phyloP scores from a whole-genome alignment of 2,329 filamentous ascomycete genomes.

The Hansfordia pulvinata region DNA sequence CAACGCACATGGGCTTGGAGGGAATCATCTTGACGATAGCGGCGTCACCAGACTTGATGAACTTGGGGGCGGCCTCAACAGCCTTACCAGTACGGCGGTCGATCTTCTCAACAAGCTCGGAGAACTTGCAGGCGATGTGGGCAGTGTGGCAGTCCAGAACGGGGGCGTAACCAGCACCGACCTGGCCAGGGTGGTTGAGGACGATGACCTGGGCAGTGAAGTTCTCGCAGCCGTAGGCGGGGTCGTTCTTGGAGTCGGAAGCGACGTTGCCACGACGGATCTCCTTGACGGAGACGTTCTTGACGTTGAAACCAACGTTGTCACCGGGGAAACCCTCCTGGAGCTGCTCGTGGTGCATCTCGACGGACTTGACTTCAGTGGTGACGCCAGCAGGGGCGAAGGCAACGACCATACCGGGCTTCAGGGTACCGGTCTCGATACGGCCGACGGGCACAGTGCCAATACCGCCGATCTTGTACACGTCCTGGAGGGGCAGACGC shows the following conservation, averaged over 20 bases:
- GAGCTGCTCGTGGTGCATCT: constrained; percentile 99
- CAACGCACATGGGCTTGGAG: constrained; percentile 99
- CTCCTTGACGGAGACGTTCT: constrained; percentile 99
- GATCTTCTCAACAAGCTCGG: constrained; percentile 99
- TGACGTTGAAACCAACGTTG: constrained; percentile 99
- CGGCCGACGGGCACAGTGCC: constrained; percentile 98
- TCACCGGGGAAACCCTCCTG: constrained; percentile 89
- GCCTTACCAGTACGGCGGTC: constrained; percentile 99
- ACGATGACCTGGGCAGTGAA: constrained; percentile 99
- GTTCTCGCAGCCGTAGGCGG: constrained; percentile 72
- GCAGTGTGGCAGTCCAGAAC: constrained; percentile 99
- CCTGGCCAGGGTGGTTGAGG: constrained; percentile 99
- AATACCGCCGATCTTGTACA: constrained; percentile 99
- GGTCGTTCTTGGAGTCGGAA: constrained; percentile 99
- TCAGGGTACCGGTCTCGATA: constrained; percentile 99
- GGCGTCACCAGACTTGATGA: constrained; percentile 99
- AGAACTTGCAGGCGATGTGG: constrained; percentile 99
- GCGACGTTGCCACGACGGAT: constrained; percentile 99
- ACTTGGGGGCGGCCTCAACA: constrained; percentile 84
- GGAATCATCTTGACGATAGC: constrained; percentile 99
- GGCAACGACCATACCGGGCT: constrained; percentile 87
- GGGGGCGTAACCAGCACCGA: constrained; percentile 97
- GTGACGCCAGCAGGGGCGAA: constrained; percentile 98
- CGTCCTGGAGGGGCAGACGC: constrained; percentile 99
- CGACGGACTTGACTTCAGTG: constrained; percentile 99